Base-by-base conservation (phyloP, 257 asterid species). In the Jacaranda copaia region DNA sequence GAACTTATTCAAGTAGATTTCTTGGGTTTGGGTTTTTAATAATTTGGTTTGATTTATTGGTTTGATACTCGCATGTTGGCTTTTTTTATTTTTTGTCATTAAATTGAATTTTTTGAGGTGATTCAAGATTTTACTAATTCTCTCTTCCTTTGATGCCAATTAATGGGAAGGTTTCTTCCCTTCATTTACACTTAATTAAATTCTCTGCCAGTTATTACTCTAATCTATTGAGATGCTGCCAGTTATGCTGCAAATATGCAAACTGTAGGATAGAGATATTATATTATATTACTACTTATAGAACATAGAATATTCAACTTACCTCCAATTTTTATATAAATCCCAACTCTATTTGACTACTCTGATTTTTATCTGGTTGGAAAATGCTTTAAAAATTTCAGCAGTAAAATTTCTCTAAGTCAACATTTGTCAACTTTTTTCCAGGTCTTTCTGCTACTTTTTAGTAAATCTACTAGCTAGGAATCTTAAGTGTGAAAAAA, bases 31-130 rank as follows among this genome's bases (percentile, higher is more conserved):
- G 42, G 4, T 19, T 60, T 32, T 43, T 3, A 5, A 49, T 32
- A 16, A 10, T 8, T 62, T 25, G 49, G 8, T 38, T 73, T 36
- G 70, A 19, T 72, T 66, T 51, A 5, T 35, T 18, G 53, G 16
- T 59, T 68, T 36, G 32, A 19, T 59, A 25, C 35, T 58, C 40
- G 85, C 86, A 82, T 83, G 86, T 74, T 56, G 55, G 36, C 19
- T 60, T 69, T 49, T 8, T 52, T 35, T 9, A 78, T 59, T 43
- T 11, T 48, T 32, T 45, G 8, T 1, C 0, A 42, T 14, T 58
- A 25, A 42, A 52, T 76, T 43, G 42, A 42, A 52, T 18, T 70
- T 57, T 74, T 48, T 11, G 57, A 56, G 59, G 16, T 43, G 16
- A 16, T 66, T 72, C 9, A 40, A 42, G 70, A 53, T 61, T 68